phyloP scores from a whole-genome alignment of 1,284 basidiomycete genomes.

The Pseudozyma tsukubaensis region DNA sequence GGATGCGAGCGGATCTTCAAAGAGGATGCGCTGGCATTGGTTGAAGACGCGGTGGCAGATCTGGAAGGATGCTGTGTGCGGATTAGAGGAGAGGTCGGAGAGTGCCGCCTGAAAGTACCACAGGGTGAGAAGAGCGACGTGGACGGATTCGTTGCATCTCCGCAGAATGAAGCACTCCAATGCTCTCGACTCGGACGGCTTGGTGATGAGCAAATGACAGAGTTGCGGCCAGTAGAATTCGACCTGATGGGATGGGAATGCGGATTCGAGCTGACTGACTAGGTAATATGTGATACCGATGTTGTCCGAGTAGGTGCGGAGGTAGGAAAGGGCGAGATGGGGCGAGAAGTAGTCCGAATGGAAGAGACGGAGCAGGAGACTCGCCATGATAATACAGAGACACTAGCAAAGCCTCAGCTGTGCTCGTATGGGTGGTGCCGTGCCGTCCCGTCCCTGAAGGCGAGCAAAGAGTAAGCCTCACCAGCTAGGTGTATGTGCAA shows the following conservation, averaged over 20 bases:
- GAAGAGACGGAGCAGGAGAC: slow-evolving; percentile 66
- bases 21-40: slow-evolving; percentile 95
- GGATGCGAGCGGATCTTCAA: slow-evolving; percentile 76
- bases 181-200: slow-evolving; percentile 61
- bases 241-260: slow-evolving; percentile 58
- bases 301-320: slow-evolving; percentile 65
- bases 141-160: slow-evolving; percentile 63
- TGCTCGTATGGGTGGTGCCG: neutral
- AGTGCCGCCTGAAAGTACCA: slow-evolving; percentile 68
- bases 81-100: slow-evolving; percentile 67
- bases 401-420: neutral
- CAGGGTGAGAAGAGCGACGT: slow-evolving; percentile 65
- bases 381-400: slow-evolving; percentile 51
- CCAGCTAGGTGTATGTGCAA: too few relatives aligned
- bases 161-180: slow-evolving; percentile 65
- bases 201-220: slow-evolving; percentile 66
- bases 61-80: slow-evolving; percentile 81
- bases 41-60: slow-evolving; percentile 93
- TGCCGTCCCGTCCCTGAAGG: too few relatives aligned
- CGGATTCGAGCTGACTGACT: slow-evolving; percentile 58
- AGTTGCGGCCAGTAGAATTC: slow-evolving; percentile 69
- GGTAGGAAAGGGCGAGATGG: slow-evolving; percentile 66
- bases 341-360: slow-evolving; percentile 67
- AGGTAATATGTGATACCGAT: slow-evolving; percentile 68
- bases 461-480: too few relatives aligned